Evolutionary conservation across 2,329 filamentous ascomycete genomes (phyloP).

Genomic region (Pseudocercospora eumusae): DNA sequence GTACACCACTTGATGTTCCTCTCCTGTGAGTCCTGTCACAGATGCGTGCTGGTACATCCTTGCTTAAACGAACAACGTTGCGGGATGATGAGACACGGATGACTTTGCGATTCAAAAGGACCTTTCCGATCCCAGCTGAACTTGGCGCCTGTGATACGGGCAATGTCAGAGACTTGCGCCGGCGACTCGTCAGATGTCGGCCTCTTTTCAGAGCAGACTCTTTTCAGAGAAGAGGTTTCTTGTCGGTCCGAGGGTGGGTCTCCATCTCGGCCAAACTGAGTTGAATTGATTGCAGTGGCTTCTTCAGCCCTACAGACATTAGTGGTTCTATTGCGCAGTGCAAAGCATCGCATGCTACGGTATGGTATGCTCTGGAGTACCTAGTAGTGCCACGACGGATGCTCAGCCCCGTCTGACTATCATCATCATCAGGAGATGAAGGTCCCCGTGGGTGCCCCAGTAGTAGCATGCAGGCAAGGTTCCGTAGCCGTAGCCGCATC

Average conservation of each 20-base stretch:
- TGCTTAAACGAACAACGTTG: not conserved
- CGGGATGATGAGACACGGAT: conserved; percentile 3
- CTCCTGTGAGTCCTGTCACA: not conserved
- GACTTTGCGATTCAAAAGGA: not conserved
- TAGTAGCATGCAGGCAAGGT: not conserved
- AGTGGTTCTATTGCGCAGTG: too few relatives aligned
- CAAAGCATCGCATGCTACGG: too few relatives aligned
- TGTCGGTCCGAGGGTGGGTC: conserved; percentile 6
- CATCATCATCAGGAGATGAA: too few relatives aligned
- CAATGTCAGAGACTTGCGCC: conserved; percentile 1
- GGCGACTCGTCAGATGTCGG: not conserved
- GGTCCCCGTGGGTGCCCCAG: conserved; percentile 1
- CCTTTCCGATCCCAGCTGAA: not conserved
- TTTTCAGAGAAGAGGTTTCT: conserved; percentile 6
- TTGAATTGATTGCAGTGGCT: not conserved
- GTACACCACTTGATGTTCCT: conserved; percentile 2
- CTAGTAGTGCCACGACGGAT: not conserved
- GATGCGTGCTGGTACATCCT: conserved; percentile 1
- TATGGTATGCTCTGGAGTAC: too few relatives aligned
- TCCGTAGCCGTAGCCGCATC: not conserved
- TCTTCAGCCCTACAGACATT: conserved; percentile 5
- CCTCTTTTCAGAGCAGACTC: conserved; percentile 2
- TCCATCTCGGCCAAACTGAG: conserved; percentile 3
- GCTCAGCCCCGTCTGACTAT: not conserved
- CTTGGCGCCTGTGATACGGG: conserved; percentile 2